Base-by-base conservation (phyloP, 78 protist genomes). In the Paulinella micropora region DNA sequence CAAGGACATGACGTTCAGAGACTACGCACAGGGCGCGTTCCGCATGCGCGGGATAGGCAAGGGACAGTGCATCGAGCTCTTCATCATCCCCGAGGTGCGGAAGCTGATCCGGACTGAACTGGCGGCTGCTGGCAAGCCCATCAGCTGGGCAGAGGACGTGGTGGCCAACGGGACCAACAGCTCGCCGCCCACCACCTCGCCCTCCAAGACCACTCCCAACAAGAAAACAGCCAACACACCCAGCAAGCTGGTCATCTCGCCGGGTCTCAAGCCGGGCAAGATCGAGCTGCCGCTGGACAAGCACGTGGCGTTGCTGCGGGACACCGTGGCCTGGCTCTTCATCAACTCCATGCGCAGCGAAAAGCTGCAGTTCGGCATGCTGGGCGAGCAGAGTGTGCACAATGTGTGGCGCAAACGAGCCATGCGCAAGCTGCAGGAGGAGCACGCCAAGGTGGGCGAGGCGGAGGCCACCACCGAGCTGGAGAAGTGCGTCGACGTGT, bases 41-140 rank as follows among this genome's bases (percentile, higher is more conserved):
- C 86, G 93, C 31, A 92, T 92, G 93, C 93, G 93, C 32, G 91
- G 93, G 28, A 88, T 92, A 38, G 89, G 87, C n/a, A 39, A 89
- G 40, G 93, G 93, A 15, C 93, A 92, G 69, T 37, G 87, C 26
- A 37, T 92, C 38, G 2, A 26, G 1, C 88, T 92, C 64, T 39
- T 92, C 15, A 39, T 89, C 37, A 86, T 79, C 37, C 93, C 93
- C 0, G 90, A 92, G 39, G 89, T 89, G 86, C 28, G 35, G 39
- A 31, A 64, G 9, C 93, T 91, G 79, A 89, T 91, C 67, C 23
- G 31, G 28, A 38, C 85, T 0, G 64, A 88, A 51, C 90, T 88
- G 35, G 39, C 37, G 28, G 69, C 87, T 31, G 2, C 31, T 2
- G 87, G 39, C 39, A 36, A 2, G 0, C 79, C 51, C 79, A 1